Percentiles rank a stretch among this genome's conserved stretches.
phyloP scores from a whole-genome alignment of 1,139 yeast species.

The Petasospora fabianii region DNA sequence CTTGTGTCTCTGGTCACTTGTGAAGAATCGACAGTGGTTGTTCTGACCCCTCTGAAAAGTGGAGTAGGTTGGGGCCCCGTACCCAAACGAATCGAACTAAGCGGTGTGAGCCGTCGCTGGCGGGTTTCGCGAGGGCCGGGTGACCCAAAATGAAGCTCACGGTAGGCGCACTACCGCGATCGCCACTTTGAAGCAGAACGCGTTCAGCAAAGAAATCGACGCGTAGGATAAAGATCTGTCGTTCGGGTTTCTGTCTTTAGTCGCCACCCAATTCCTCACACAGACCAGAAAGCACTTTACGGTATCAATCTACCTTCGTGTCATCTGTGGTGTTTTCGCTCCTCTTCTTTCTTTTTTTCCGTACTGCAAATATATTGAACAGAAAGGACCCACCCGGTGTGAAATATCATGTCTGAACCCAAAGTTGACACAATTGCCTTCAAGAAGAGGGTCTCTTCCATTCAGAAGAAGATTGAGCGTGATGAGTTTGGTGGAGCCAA shows the following conservation, averaged over 20 bases:
- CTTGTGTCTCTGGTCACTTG: too few species aligned
- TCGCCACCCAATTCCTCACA: too few species aligned
- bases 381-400: not conserved
- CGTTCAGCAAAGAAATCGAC: too few species aligned
- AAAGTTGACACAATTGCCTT: constrained; percentile 42
- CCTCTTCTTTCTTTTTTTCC: not conserved
- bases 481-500: constrained; percentile 45
- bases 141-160: not conserved
- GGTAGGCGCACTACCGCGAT: not conserved
- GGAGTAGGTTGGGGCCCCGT: too few species aligned
- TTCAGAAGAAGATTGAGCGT: constrained; percentile 29
- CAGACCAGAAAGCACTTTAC: not conserved
- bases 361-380: not conserved
- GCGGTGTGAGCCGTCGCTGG: too few species aligned
- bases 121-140: constrained; percentile 1
- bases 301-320: not conserved
- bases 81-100: too few species aligned
- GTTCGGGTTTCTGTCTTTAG: too few species aligned
- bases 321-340: not conserved
- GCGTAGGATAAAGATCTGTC: too few species aligned
- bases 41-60: too few species aligned
- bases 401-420: constrained; percentile 28
- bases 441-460: constrained; percentile 30
- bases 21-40: too few species aligned
- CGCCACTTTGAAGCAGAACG: too few species aligned